These are phyloP conservation scores for Ephemerocybe angulata DNA, from an alignment of 768 basidiomycete species.

Conservation along the genomic window DNA sequence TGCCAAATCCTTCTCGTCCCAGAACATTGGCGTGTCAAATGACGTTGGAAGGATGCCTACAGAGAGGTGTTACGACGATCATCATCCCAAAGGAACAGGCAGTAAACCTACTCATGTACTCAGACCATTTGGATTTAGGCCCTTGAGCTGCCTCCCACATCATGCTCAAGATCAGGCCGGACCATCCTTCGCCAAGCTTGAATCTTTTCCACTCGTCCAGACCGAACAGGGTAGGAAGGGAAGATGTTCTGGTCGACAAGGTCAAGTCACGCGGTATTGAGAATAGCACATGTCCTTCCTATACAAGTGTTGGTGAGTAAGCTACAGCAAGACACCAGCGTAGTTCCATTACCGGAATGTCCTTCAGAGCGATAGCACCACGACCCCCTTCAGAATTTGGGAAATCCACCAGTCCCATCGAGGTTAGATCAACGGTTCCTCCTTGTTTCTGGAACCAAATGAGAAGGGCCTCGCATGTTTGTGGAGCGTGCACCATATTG, in stretches of 20 bases:
- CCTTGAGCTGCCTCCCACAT: slow-evolving; percentile 88
- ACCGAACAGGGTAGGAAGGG: slow-evolving; percentile 59
- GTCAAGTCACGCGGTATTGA: slow-evolving; percentile 74
- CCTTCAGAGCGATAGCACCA: slow-evolving; percentile 68
- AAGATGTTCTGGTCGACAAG: slow-evolving; percentile 75
- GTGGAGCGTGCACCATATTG: not conserved
- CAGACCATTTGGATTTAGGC: slow-evolving; percentile 58
- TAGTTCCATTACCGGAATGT: slow-evolving; percentile 58
- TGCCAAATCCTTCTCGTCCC: slow-evolving; percentile 67
- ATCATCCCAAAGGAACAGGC: not conserved
- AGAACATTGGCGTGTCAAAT: slow-evolving; percentile 96
- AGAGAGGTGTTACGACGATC: not conserved
- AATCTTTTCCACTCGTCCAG: slow-evolving; percentile 58
- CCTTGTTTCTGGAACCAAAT: slow-evolving; percentile 57
- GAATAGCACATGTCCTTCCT: slow-evolving; percentile 79
- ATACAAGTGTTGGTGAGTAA: not conserved
- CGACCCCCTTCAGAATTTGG: slow-evolving; percentile 57
- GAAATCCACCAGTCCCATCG: slow-evolving; percentile 45
- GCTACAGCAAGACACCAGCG: not conserved
- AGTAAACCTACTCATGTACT: slow-evolving; percentile 60
- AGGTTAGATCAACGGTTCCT: slow-evolving; percentile 45
- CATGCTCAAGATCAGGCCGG: slow-evolving; percentile 85
- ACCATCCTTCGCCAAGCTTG: slow-evolving; percentile 72
- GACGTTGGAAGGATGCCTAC: slow-evolving; percentile 60
- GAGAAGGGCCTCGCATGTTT: slow-evolving; percentile 30